Conservation (phyloP, 208 protist species). For the Porcisia hertigi region DNA sequence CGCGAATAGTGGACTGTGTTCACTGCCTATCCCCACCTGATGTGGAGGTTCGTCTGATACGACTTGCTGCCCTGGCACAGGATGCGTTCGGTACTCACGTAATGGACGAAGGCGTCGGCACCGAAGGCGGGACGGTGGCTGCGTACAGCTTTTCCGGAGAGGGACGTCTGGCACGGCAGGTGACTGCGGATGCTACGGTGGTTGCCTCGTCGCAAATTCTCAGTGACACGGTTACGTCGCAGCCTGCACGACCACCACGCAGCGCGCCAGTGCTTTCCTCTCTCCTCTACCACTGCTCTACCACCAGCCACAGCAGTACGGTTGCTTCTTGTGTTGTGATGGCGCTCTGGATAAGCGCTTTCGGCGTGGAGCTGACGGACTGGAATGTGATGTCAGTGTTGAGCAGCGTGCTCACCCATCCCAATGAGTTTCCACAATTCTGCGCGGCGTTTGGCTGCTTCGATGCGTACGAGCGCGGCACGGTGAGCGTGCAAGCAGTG, state of each 20-base stretch:
- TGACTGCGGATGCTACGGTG: neutral
- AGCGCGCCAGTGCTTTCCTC: conserved; percentile 67
- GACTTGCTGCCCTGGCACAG: conserved; percentile 48
- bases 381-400: conserved; percentile 78
- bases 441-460: conserved; percentile 52
- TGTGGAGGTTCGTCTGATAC: conserved; percentile 48
- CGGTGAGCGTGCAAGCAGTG: conserved; percentile 50
- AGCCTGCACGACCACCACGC: neutral
- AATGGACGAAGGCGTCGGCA: conserved; percentile 32
- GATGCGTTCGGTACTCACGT: conserved; percentile 50
- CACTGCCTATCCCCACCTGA: conserved; percentile 67
- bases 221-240: neutral
- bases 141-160: conserved; percentile 33
- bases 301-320: conserved; percentile 28
- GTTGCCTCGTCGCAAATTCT: conserved; percentile 1
- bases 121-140: conserved; percentile 44
- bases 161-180: conserved; percentile 13
- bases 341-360: conserved; percentile 74
- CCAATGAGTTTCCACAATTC: conserved; percentile 68
- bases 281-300: conserved; percentile 77
- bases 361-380: conserved; percentile 63
- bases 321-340: conserved; percentile 55
- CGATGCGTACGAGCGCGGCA: conserved; percentile 36
- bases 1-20: conserved; percentile 67
- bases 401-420: conserved; percentile 38